phyloP scores from a whole-genome alignment of 2,329 filamentous ascomycete species.

The Fusarium fujikuroi region DNA sequence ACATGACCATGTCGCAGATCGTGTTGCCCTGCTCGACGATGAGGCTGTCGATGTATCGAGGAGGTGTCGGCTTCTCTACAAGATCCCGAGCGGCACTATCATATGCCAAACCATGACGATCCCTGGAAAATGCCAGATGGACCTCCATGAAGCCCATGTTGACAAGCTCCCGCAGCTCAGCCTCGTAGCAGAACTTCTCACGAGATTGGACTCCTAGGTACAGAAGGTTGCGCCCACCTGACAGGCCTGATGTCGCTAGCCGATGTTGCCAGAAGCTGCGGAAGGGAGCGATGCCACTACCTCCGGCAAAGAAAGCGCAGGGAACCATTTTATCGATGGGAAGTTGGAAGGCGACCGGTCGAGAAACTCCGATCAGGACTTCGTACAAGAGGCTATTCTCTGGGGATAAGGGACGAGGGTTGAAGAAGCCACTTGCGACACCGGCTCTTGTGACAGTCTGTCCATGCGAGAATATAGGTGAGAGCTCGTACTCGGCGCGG shows the following conservation, averaged over 20 bases:
- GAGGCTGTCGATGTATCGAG: constrained; percentile 63
- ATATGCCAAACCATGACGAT: constrained; percentile 58
- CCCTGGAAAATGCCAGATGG: constrained; percentile 63
- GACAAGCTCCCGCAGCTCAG: constrained; percentile 44
- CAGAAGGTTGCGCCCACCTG: constrained; percentile 58
- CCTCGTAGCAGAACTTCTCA: constrained; percentile 52
- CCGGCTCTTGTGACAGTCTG: constrained; percentile 53
- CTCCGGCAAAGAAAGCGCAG: constrained; percentile 64
- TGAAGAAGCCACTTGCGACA: constrained; percentile 65
- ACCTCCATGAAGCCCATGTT: constrained; percentile 62
- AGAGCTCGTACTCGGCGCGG: constrained; percentile 61
- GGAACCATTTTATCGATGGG: constrained; percentile 61
- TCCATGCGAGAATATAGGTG: constrained; percentile 52
- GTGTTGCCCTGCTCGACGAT: constrained; percentile 62
- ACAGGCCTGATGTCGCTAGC: constrained; percentile 44
- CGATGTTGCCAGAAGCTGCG: constrained; percentile 65
- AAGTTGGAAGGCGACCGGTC: constrained; percentile 62
- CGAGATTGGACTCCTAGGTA: constrained; percentile 64
- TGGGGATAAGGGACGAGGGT: constrained; percentile 52
- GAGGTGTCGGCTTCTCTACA: constrained; percentile 59
- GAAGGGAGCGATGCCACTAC: constrained; percentile 64
- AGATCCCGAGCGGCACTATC: constrained; percentile 55
- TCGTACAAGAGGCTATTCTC: constrained; percentile 55
- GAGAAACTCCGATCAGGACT: constrained; percentile 62
- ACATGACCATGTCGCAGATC: constrained; percentile 66